Base-by-base conservation (phyloP, 2,329 filamentous ascomycete species). In the Talaromyces sp. region DNA sequence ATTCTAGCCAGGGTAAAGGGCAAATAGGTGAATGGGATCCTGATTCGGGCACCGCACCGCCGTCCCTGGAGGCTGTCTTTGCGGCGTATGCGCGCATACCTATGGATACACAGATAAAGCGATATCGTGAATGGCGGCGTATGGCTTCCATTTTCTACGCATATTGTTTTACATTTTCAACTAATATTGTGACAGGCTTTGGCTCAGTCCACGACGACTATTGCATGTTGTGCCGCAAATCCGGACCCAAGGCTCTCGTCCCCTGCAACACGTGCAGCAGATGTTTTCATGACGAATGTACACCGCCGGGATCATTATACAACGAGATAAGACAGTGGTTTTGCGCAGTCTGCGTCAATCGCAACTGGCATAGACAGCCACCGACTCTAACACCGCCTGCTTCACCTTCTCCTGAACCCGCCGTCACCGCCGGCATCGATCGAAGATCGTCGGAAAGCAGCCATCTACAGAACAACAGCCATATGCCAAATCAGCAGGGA, bases 61-160 rank as follows among this genome's bases (percentile, higher is more conserved):
- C 65, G 14, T 47, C 47, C 6, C n/a, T 60, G 24, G 54, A 47
- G 60, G 61, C 39, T 5, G 8, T 27, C 35, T 10, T 63, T 31
- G 45, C 43, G 8, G 62, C 62, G 54, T 59, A 64, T 59, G 35
- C 35, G 60, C 37, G 47, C 16, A 54, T 59, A 16, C 64, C 64
- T 16, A 48, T 65, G 43, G 59, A 64, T 31, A 52, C 37, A 31
- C 45, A 56, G 6, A 58, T 66, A n/a, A 45, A 63, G 27, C 35
- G n/a, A 22, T 67, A 67, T 33, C 63, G 60, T 54, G 59, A 63
- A 52, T 67, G 65, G 65, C 50, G 65, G 37, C 58, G 65, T 67
- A 39, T 48, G 65, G 22, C 10, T 16, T 14, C 11, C 9, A 14
- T 10, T 58, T 52, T 39, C 8, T 37, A 9, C 35, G 35, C 7